Percentiles rank a stretch among this genome's conserved stretches.
These are phyloP conservation scores for Cenococcum geophilum DNA, from an alignment of 495 filamentous ascomycete genomes.

Conservation along the genomic window DNA sequence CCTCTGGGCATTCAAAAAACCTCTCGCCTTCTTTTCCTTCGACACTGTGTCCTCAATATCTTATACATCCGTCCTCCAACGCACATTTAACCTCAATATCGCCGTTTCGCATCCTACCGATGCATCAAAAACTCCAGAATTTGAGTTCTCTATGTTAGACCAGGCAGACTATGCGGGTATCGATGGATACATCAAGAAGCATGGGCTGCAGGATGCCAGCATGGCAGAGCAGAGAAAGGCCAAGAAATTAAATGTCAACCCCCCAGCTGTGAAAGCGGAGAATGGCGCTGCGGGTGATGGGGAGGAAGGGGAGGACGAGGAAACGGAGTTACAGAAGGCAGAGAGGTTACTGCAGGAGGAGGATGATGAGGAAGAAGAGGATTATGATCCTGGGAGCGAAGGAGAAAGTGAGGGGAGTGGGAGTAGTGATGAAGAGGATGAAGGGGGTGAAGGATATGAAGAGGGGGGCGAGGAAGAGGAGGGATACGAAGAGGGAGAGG, in stretches of 20 bases:
- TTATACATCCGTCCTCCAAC: conserved; percentile 83
- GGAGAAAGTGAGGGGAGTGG: conserved; percentile 56
- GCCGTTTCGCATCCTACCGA: conserved; percentile 44
- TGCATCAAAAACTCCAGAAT: conserved; percentile 29
- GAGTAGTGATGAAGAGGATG: conserved; percentile 49
- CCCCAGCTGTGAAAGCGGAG: conserved; percentile 47
- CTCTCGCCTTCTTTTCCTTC: conserved; percentile 77
- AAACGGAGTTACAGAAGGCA: conserved; percentile 60
- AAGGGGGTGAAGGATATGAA: conserved; percentile 45
- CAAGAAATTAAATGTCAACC: conserved; percentile 69
- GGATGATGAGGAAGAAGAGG: conserved; percentile 80
- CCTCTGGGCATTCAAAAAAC: conserved; percentile 93
- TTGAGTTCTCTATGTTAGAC: conserved; percentile 43
- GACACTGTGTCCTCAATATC: conserved; percentile 71
- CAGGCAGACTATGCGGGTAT: conserved; percentile 57
- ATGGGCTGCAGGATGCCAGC: conserved; percentile 81
- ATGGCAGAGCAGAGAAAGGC: conserved; percentile 84
- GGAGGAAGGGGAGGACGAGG: conserved; percentile 39
- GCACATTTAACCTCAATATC: conserved; percentile 89
- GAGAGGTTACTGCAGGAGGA: conserved; percentile 57
- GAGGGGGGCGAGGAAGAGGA: conserved; percentile 48
- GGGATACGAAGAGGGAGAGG: conserved; percentile 31
- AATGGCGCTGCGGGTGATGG: conserved; percentile 33
- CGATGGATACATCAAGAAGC: conserved; percentile 72
- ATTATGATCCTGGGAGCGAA: conserved; percentile 38